A percentile compares a stretch with the other conserved stretches of the same genome.
phyloP scores from a whole-genome alignment of 2,329 filamentous ascomycete genomes.

The Fusarium duplospermum region DNA sequence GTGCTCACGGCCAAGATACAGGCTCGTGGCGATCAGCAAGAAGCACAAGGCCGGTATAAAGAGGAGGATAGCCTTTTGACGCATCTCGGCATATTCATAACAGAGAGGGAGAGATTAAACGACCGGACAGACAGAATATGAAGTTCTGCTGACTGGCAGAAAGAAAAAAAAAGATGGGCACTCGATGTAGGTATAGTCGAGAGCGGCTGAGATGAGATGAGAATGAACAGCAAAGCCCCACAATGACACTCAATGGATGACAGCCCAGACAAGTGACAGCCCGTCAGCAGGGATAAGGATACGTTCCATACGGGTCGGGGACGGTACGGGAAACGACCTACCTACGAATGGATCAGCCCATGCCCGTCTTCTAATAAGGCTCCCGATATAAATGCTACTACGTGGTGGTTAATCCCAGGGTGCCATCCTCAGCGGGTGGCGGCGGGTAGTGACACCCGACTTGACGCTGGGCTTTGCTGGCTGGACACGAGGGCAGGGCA shows the following conservation, averaged over 20 bases:
- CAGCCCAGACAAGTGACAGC: neutral
- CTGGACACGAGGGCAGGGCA: neutral
- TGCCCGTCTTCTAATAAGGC: neutral
- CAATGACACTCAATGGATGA: neutral
- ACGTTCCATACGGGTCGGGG: neutral
- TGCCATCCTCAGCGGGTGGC: neutral
- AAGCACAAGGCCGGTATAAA: slow-evolving; percentile 33
- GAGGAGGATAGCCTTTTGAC: slow-evolving; percentile 34
- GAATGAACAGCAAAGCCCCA: slow-evolving; percentile 3
- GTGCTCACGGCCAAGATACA: slow-evolving; percentile 40
- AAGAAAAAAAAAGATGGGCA: neutral
- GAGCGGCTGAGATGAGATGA: slow-evolving; percentile 13
- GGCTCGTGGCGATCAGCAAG: slow-evolving; percentile 24
- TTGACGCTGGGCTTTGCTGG: neutral
- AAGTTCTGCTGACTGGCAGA: neutral
- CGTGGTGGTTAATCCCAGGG: neutral
- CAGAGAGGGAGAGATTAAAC: neutral
- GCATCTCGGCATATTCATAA: slow-evolving; percentile 25
- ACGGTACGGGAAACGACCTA: neutral
- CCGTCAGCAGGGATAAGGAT: slow-evolving; percentile 6
- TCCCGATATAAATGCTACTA: slow-evolving; percentile 16
- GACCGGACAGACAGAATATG: neutral
- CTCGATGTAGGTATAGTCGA: neutral
- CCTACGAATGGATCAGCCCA: slow-evolving; percentile 15
- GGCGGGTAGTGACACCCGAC: slow-evolving; percentile 2